Percentiles rank a stretch among this genome's conserved stretches.
phyloP scores from a whole-genome alignment of 1,139 yeast species.

The Pneumocystis carinii region DNA sequence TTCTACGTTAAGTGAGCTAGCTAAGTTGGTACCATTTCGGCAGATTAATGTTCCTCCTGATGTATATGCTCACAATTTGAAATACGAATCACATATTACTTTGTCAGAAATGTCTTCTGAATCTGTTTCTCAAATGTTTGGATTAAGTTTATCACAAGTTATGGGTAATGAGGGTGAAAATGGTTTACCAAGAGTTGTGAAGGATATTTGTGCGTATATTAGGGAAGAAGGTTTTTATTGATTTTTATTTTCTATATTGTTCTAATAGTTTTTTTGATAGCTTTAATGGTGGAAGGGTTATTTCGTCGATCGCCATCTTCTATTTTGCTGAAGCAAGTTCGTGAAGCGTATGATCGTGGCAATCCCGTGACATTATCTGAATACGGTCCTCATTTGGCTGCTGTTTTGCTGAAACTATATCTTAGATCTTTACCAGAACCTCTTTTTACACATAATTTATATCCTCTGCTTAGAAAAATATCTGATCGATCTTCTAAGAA shows the following conservation, averaged over 20 bases:
- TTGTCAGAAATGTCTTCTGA: slow-evolving; percentile 18
- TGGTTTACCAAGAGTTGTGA: slow-evolving; percentile 22
- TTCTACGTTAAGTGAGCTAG: slow-evolving; percentile 44
- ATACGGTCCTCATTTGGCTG: slow-evolving; percentile 22
- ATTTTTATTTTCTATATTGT: slow-evolving; percentile 7
- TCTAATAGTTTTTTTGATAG: slow-evolving; percentile 4
- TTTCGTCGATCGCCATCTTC: slow-evolving; percentile 19
- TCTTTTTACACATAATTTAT: slow-evolving; percentile 18
- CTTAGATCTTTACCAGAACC: slow-evolving; percentile 26
- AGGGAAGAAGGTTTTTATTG: slow-evolving; percentile 5
- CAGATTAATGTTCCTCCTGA: slow-evolving; percentile 59
- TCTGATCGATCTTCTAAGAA: background rate
- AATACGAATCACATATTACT: slow-evolving; percentile 21
- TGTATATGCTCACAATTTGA: slow-evolving; percentile 45
- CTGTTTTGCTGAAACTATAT: slow-evolving; percentile 26
- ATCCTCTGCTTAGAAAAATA: background rate
- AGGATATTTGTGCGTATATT: slow-evolving; percentile 17
- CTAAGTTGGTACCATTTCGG: slow-evolving; percentile 56
- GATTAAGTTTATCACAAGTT: slow-evolving; percentile 24
- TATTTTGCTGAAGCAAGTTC: slow-evolving; percentile 20
- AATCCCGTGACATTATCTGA: slow-evolving; percentile 26
- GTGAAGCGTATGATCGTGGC: slow-evolving; percentile 27
- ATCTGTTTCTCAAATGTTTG: slow-evolving; percentile 1
- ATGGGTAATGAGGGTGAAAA: slow-evolving; percentile 17
- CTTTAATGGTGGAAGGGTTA: slow-evolving; percentile 18